Evolutionary conservation across 2,329 filamentous ascomycete species (phyloP), one percentile per base, ranked within the genome.

Genomic region (Phialocephala sp.): DNA sequence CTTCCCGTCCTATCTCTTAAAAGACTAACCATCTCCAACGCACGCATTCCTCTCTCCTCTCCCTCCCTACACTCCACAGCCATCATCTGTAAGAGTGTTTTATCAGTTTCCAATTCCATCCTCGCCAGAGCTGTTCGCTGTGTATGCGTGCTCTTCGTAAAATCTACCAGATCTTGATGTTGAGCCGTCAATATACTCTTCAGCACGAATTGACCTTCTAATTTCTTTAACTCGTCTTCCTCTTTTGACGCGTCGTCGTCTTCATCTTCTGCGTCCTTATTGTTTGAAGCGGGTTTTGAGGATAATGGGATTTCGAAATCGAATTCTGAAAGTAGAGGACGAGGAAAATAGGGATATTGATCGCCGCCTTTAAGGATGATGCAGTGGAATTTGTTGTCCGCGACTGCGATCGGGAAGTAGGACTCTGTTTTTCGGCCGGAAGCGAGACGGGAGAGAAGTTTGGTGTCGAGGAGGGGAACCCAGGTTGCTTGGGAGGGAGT

Each of bases 321-420:
- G 75, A 99, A 99, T 77, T 99, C 95, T 50, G 90, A 94, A 41
- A 99, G 89, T 43, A 97, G 82, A 1, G 93, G 94, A 11, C 91
- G 89, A 12, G 93, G 95, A 80, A 94, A 98, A 81, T 95, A 97
- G 0, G 94, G 94, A 75, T 97, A 92, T 75, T 90, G 87, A 76
- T 99, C 95, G 41, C 91, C 91, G 68, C 95, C 95, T 80, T 99
- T 99, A 75, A 99, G 89, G 73, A 99, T 98, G 79, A 99, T 97
- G 81, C 96, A 99, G 83, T 98, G 94, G 79, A 99, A 99, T 75
- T 91, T 94, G 74, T 91, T 86, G 73, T 94, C 89, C 2, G 94
- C 93, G 0, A 98, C 94, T 0, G 95, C 95, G 37, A 99, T 92
- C 1, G 95, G 95, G 86, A 94, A 99, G 81, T 99, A 99, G 0